A percentile compares a stretch with the other conserved stretches of the same genome.
phyloP scores from a whole-genome alignment of 257 asterid genomes.

The Capsicum chinense region DNA sequence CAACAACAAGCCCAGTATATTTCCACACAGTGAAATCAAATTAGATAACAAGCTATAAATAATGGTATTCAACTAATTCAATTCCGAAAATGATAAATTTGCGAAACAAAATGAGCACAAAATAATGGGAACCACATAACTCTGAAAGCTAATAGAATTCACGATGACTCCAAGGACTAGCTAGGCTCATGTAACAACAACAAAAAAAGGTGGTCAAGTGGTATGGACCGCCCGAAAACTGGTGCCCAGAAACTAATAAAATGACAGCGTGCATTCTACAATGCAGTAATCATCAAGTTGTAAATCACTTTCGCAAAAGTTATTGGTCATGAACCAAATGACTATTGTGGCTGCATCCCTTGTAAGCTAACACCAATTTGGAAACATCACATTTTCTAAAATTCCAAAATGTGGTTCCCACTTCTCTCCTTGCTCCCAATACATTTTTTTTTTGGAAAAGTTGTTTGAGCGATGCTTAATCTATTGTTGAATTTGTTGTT shows the following conservation, averaged over 20 bases:
- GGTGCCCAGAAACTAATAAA: background rate
- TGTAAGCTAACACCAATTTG: background rate
- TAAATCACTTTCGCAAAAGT: background rate
- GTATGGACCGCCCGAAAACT: slow-evolving; percentile 19
- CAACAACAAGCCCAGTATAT: too few relatives aligned
- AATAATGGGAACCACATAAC: too few relatives aligned
- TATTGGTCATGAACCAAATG: slow-evolving; percentile 18
- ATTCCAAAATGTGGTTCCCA: background rate
- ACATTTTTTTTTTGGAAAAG: background rate
- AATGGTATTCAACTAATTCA: background rate
- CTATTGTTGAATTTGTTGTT: too few relatives aligned
- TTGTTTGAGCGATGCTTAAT: too few relatives aligned
- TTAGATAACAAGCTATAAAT: background rate
- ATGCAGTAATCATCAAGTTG: slow-evolving; percentile 18
- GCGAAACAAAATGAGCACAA: background rate
- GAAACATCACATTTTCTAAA: background rate
- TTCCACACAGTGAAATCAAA: background rate
- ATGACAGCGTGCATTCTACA: background rate
- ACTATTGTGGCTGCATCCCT: background rate
- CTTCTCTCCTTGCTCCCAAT: background rate
- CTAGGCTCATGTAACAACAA: background rate
- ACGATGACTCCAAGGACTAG: background rate
- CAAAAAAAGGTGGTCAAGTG: background rate
- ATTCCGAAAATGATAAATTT: background rate
- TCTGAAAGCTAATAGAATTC: background rate